phyloP scores from a whole-genome alignment of 495 filamentous ascomycete species.

The Annulohypoxylon maeteangense region DNA sequence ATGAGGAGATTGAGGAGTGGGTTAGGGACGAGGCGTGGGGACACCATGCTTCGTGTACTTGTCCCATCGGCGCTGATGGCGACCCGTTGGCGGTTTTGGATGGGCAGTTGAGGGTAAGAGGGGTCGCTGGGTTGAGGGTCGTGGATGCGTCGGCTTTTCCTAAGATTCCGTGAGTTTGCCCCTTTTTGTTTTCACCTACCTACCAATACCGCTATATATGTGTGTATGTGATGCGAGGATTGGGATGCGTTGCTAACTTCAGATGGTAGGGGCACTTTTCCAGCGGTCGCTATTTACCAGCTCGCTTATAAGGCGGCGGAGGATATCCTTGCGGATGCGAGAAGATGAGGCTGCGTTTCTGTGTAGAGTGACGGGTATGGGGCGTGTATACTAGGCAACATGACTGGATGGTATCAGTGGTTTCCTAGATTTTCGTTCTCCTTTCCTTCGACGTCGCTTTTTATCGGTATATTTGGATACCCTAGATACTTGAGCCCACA shows the following conservation, averaged over 20 bases:
- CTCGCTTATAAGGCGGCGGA: conserved; percentile 66
- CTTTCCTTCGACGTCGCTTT: background rate
- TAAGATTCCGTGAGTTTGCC: conserved; percentile 54
- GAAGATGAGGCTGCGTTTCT: background rate
- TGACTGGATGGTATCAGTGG: conserved; percentile 1
- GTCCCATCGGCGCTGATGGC: conserved; percentile 64
- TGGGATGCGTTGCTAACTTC: background rate
- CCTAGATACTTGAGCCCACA: background rate
- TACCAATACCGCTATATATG: too few relatives aligned
- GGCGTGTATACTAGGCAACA: background rate
- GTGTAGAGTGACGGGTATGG: background rate
- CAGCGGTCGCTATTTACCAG: conserved; percentile 62
- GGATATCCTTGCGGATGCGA: conserved; percentile 55
- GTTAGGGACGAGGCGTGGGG: conserved; percentile 66
- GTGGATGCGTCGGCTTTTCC: conserved; percentile 69
- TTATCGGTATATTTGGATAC: background rate
- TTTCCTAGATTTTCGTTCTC: background rate
- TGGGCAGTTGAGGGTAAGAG: conserved; percentile 65
- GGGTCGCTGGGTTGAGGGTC: conserved; percentile 66
- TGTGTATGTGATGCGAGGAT: too few relatives aligned
- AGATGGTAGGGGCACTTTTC: conserved; percentile 54
- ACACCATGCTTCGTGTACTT: conserved; percentile 69
- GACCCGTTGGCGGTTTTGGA: conserved; percentile 70
- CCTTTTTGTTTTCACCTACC: background rate
- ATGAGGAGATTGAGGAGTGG: conserved; percentile 58